A percentile compares a stretch with the other conserved stretches of the same genome.
phyloP scores from a whole-genome alignment of 257 asterid species.

The Capsicum baccatum region DNA sequence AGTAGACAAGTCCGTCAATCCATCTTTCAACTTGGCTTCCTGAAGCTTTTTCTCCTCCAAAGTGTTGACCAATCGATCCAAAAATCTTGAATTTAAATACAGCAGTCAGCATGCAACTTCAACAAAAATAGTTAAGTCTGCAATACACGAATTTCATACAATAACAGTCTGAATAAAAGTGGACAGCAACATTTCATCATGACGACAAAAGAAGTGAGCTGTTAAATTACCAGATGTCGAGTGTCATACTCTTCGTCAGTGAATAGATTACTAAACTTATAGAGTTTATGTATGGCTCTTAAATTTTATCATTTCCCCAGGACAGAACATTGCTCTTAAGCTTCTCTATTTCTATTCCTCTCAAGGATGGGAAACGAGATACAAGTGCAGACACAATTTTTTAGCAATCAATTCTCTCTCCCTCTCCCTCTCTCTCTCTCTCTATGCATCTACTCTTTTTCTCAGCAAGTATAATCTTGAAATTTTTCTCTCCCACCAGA shows the following conservation, averaged over 20 bases:
- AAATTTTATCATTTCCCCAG: too few relatives aligned
- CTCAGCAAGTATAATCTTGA: too few relatives aligned
- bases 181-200: neutral
- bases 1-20: constrained; percentile 70
- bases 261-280: neutral
- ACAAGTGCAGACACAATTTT: too few relatives aligned
- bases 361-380: too few relatives aligned
- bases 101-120: constrained; percentile 26
- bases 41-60: constrained; percentile 95
- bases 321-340: too few relatives aligned
- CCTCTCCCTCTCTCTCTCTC: too few relatives aligned
- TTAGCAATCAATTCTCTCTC: too few relatives aligned
- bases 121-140: constrained; percentile 16
- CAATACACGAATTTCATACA: neutral
- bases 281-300: too few relatives aligned
- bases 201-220: constrained; percentile 13
- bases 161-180: neutral
- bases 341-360: too few relatives aligned
- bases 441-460: too few relatives aligned
- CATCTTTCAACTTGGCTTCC: constrained; percentile 80
- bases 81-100: constrained; percentile 61
- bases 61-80: constrained; percentile 84
- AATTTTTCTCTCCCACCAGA: neutral
- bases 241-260: neutral
- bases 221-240: neutral